Percentiles rank a stretch among this genome's conserved stretches.
Evolutionary conservation across 805 yeast genomes (phyloP).

Genomic region (Candida ascalaphidarum): DNA sequence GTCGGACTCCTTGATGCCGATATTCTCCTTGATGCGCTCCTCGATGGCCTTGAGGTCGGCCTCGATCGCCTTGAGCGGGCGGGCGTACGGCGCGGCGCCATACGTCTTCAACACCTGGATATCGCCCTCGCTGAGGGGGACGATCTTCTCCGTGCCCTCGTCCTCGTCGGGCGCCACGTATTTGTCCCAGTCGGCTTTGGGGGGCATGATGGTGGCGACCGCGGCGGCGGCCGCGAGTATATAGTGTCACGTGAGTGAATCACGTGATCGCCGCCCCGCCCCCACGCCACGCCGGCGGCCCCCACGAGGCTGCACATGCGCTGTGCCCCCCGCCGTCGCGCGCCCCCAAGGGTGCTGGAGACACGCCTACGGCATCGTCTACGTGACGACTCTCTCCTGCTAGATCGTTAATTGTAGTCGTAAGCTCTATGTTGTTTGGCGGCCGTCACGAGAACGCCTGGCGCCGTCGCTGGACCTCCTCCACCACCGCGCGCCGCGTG

Average conservation of each 20-base stretch:
- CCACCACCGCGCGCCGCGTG: neutral
- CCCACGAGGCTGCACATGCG: too few relatives aligned
- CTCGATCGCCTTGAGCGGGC: constrained; percentile 71
- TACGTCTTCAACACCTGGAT: constrained; percentile 95
- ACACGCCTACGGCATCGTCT: too few relatives aligned
- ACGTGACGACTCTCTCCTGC: too few relatives aligned
- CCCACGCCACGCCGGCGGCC: too few relatives aligned
- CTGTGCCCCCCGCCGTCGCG: too few relatives aligned
- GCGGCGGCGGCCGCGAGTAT: too few relatives aligned
- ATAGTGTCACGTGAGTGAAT: too few relatives aligned
- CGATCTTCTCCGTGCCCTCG: constrained; percentile 59
- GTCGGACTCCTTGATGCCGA: constrained; percentile 91
- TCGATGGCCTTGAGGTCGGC: constrained; percentile 82
- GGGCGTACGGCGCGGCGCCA: constrained; percentile 95
- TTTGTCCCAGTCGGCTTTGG: constrained; percentile 98
- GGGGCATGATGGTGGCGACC: constrained; percentile 85
- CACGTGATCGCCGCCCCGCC: too few relatives aligned
- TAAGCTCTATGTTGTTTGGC: neutral
- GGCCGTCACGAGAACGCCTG: neutral
- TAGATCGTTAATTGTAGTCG: too few relatives aligned
- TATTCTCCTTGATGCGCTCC: constrained; percentile 83
- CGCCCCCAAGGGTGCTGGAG: too few relatives aligned
- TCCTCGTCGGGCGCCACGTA: constrained; percentile 81
- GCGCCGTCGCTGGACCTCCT: neutral
- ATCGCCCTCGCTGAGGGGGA: constrained; percentile 91